phyloP scores from a whole-genome alignment of 1,284 basidiomycete genomes.

The Rugosomyces carneus region DNA sequence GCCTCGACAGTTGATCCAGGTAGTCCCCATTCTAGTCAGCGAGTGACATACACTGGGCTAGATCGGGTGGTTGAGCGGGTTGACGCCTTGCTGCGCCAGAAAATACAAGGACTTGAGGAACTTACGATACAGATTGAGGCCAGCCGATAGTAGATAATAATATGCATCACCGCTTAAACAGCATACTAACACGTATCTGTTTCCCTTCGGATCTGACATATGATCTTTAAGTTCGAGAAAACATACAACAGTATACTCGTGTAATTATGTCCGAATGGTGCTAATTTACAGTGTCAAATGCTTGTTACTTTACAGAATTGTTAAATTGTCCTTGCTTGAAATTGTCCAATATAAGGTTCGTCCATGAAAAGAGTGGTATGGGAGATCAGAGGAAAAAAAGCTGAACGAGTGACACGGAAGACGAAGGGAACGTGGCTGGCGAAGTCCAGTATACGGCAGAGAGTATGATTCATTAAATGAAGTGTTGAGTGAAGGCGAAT shows the following conservation, averaged over 20 bases:
- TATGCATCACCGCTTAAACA: conserved; percentile 2
- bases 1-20: conserved; percentile 49
- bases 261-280: too few relatives aligned
- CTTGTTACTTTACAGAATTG: conserved; percentile 5
- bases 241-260: too few relatives aligned
- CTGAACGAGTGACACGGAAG: too few relatives aligned
- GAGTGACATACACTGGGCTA: conserved; percentile 49
- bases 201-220: too few relatives aligned
- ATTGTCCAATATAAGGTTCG: background rate
- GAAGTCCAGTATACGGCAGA: too few relatives aligned
- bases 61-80: conserved; percentile 75
- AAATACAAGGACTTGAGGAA: conserved; percentile 78
- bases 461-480: too few relatives aligned
- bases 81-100: conserved; percentile 59
- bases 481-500: too few relatives aligned
- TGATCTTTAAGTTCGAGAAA: too few relatives aligned
- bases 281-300: too few relatives aligned
- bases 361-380: background rate
- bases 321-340: background rate
- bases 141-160: conserved; percentile 9
- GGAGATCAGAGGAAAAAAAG: too few relatives aligned
- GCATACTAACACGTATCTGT: too few relatives aligned
- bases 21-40: conserved; percentile 42
- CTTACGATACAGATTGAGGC: conserved; percentile 79
- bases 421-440: too few relatives aligned